Evolutionary conservation across 805 yeast species (phyloP).

Genomic region (Nakazawaea ishiwadae): DNA sequence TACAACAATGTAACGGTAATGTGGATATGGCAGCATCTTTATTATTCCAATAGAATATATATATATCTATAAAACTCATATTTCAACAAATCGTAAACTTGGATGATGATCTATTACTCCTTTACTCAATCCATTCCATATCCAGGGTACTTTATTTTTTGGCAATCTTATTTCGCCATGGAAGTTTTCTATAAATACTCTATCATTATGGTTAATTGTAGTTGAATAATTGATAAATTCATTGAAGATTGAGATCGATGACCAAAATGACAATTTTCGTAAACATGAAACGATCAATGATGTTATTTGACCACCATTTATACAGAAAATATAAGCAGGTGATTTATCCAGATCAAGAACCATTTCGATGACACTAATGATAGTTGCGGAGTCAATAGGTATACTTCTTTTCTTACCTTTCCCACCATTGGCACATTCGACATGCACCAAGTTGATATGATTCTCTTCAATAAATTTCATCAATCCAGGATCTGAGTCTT

Average conservation of each 20-base stretch:
- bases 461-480: slow-evolving; percentile 47
- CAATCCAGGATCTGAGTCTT: slow-evolving; percentile 45
- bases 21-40: slow-evolving; percentile 83
- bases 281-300: slow-evolving; percentile 82
- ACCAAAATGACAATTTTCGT: slow-evolving; percentile 82
- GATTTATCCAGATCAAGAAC: slow-evolving; percentile 54
- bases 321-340: slow-evolving; percentile 82
- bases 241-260: slow-evolving; percentile 77
- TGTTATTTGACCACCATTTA: slow-evolving; percentile 86
- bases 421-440: slow-evolving; percentile 62
- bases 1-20: slow-evolving; percentile 66
- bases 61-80: not conserved
- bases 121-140: slow-evolving; percentile 60
- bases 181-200: slow-evolving; percentile 79
- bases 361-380: slow-evolving; percentile 53
- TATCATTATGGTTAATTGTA: slow-evolving; percentile 75
- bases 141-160: slow-evolving; percentile 50
- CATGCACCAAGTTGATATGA: slow-evolving; percentile 60
- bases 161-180: slow-evolving; percentile 59
- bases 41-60: slow-evolving; percentile 35
- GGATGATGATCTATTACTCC: slow-evolving; percentile 59
- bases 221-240: slow-evolving; percentile 79
- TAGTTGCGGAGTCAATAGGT: slow-evolving; percentile 66
- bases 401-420: slow-evolving; percentile 82
- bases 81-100: slow-evolving; percentile 26